Base-by-base conservation (phyloP, 2,329 filamentous ascomycete genomes). In the Monosporascus ibericus region DNA sequence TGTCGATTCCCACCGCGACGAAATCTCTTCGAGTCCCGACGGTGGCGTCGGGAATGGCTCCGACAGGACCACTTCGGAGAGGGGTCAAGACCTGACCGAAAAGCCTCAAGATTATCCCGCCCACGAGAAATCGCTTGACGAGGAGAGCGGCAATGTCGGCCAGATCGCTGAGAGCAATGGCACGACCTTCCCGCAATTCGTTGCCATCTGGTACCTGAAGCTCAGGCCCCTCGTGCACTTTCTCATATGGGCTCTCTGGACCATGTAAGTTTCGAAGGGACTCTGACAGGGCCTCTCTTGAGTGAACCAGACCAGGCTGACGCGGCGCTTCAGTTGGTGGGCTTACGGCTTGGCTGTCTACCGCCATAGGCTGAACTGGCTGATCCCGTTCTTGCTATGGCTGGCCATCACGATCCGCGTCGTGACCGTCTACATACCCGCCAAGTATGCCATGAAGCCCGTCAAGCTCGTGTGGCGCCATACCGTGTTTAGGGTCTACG, bases 301-400 rank as follows among this genome's bases (percentile, higher is more conserved):
- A 30, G 14, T 20, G 50, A 48, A 34, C 18, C 34, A 42, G 27
- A 34, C 22, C 22, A 49, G 39, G 27, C 58, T 60, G 54, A 58
- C 42, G 14, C 42, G 52, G 42, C 46, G 57, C 34, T 55, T 48
- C 55, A 72, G 69, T 48, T 73, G 71, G 71, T 72, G 69, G 70
- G 67, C 71, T 22, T 68, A 63, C 47, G 70, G 71, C 36, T 63
- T 72, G 30, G 75, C 91, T 54, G 75, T 90, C 50, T 89, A 92
- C 67, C 82, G 82, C 54, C 60, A 86, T 54, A 77, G 76, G 61
- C 77, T 80, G 70, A 90, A 89, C 64, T 95, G 90, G 90, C 71
- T 95, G 52, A 81, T 92, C 48, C 90, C 91, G 0, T 94, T 95
- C 71, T 76, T 95, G 48, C 66, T 96, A 47, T 95, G 86, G 76